Conservation (phyloP, 345 rosid species). For the Aethionema arabicum region DNA sequence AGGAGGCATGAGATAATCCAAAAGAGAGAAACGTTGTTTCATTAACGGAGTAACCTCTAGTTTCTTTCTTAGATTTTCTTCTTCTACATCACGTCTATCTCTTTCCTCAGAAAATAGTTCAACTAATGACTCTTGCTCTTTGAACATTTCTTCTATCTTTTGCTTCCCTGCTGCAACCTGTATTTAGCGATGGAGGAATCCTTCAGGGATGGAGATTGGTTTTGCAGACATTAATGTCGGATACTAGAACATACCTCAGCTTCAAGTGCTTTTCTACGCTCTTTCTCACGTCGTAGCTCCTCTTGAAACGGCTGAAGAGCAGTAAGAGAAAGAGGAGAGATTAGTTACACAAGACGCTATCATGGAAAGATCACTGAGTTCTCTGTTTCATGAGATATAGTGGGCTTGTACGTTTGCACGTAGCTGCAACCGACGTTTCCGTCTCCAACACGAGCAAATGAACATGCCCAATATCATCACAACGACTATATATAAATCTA, state of each 20-base stretch:
- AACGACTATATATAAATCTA: too few species aligned
- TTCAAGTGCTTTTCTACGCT: slow-evolving; percentile 52
- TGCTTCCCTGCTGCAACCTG: slow-evolving; percentile 52
- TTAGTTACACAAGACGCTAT: neutral
- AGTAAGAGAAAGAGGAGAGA: slow-evolving; percentile 8
- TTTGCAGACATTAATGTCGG: neutral
- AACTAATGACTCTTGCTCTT: slow-evolving; percentile 69
- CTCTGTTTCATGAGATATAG: neutral
- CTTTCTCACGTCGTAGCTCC: slow-evolving; percentile 48
- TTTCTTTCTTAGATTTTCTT: slow-evolving; percentile 64
- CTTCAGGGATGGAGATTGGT: slow-evolving; percentile 15
- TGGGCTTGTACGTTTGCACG: too few species aligned
- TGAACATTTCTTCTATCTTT: slow-evolving; percentile 57
- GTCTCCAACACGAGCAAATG: too few species aligned
- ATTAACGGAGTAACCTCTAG: slow-evolving; percentile 49
- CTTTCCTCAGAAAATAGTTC: slow-evolving; percentile 77
- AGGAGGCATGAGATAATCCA: slow-evolving; percentile 1
- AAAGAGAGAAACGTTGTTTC: neutral
- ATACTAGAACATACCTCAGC: slow-evolving; percentile 45
- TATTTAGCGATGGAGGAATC: slow-evolving; percentile 18
- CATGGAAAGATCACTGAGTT: slow-evolving; percentile 11
- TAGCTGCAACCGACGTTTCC: too few species aligned
- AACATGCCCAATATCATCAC: too few species aligned
- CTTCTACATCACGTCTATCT: slow-evolving; percentile 64
- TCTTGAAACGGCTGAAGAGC: slow-evolving; percentile 28